phyloP scores from a whole-genome alignment of 2,329 filamentous ascomycete genomes.

The Penicillium sp. region DNA sequence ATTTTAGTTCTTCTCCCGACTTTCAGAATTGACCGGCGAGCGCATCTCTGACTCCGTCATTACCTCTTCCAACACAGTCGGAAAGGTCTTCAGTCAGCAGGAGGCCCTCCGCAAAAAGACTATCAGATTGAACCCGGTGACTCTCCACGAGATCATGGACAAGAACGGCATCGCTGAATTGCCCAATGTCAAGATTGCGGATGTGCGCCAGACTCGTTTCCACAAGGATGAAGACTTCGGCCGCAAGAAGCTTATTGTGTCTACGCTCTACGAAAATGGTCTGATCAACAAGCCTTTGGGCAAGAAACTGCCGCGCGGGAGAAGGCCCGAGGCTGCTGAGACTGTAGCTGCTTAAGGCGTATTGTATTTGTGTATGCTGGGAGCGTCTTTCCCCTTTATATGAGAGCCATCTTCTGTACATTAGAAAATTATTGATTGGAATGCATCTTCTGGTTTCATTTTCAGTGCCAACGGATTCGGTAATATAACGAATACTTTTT shows the following conservation, averaged over 20 bases:
- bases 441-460: slow-evolving; percentile 7
- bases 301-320: neutral
- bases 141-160: slow-evolving; percentile 52
- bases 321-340: neutral
- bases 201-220: slow-evolving; percentile 63
- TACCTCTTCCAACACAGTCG: slow-evolving; percentile 52
- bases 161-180: slow-evolving; percentile 46
- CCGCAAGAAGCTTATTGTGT: slow-evolving; percentile 73
- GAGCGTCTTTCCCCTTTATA: slow-evolving; percentile 9
- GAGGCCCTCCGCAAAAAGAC: slow-evolving; percentile 6
- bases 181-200: slow-evolving; percentile 67
- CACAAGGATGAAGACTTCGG: slow-evolving; percentile 69
- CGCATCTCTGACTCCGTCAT: slow-evolving; percentile 69
- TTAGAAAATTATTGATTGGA: slow-evolving; percentile 21
- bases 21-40: slow-evolving; percentile 75
- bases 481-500: neutral
- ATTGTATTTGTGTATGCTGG: neutral
- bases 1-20: slow-evolving; percentile 69
- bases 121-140: slow-evolving; percentile 38
- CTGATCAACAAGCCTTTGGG: slow-evolving; percentile 49
- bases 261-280: slow-evolving; percentile 61
- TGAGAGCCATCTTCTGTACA: slow-evolving; percentile 25
- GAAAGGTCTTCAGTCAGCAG: slow-evolving; percentile 47
- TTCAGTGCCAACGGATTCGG: neutral
- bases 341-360: slow-evolving; percentile 8